phyloP scores from a whole-genome alignment of 257 asterid genomes.

The Thymus quinquecostatus region DNA sequence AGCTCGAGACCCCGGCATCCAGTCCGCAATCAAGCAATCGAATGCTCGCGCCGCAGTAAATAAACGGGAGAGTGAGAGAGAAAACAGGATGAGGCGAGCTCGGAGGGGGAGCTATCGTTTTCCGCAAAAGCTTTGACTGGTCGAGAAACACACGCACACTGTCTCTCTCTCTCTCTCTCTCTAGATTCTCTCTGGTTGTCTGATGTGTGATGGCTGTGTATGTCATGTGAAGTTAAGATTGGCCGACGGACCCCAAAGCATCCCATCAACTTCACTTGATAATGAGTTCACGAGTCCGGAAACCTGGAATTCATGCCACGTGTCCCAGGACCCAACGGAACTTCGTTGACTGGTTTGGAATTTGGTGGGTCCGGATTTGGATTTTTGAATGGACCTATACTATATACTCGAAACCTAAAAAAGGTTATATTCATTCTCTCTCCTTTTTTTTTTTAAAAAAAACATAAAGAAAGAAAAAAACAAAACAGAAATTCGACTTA shows the following conservation, averaged over 20 bases:
- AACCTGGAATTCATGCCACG: slow-evolving; percentile 38
- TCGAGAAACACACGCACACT: background rate
- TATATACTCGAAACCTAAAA: background rate
- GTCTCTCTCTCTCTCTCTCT: slow-evolving; percentile 30
- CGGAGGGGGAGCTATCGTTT: slow-evolving; percentile 48
- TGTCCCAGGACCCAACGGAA: slow-evolving; percentile 27
- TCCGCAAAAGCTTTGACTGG: slow-evolving; percentile 49
- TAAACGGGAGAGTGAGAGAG: background rate
- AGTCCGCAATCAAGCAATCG: slow-evolving; percentile 15
- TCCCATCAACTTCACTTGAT: slow-evolving; percentile 51
- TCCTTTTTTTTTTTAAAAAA: too few species aligned
- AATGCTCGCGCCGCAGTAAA: slow-evolving; percentile 20
- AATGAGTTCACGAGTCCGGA: slow-evolving; percentile 41
- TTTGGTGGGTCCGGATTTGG: slow-evolving; percentile 28
- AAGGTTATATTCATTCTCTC: too few species aligned
- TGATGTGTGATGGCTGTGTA: background rate
- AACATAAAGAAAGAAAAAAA: too few species aligned
- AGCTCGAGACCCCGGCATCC: slow-evolving; percentile 23
- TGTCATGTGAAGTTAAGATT: slow-evolving; percentile 32
- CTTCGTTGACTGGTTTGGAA: slow-evolving; percentile 37
- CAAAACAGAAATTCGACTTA: too few species aligned
- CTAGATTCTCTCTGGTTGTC: slow-evolving; percentile 28
- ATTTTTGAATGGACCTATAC: slow-evolving; percentile 2
- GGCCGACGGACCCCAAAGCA: slow-evolving; percentile 60
- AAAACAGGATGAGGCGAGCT: slow-evolving; percentile 17